Base-by-base conservation (phyloP, 805 yeast species). In the Blastobotrys terrestris region DNA sequence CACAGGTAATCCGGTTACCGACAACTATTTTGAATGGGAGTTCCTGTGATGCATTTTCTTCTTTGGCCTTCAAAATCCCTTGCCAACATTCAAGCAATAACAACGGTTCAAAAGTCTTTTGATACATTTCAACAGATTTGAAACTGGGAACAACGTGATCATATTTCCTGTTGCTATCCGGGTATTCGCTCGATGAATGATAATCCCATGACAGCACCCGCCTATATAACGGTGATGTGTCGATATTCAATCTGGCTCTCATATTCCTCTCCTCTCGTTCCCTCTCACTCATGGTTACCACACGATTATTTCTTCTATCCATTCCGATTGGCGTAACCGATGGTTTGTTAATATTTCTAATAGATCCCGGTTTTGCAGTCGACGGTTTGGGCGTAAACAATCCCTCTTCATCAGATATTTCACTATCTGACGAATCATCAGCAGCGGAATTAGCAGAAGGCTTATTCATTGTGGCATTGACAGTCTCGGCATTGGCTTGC, bases 71-170 rank as follows among this genome's bases (percentile, higher is more conserved):
- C 58, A 82, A 84, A 22, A 94, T 78, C 0, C 88, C 85, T 63
- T 91, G 96, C 97, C 98, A 95, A 57, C 96, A 87, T 69, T 94
- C 99, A 42, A 92, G 69, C 64, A 91, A 70, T 44, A 94, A 71
- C 44, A 94, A 73, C 0, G 99, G 99, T 58, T 84, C 87, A 67
- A 88, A 85, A 1, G 79, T 75, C 39, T 73, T 72, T 47, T 78
- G 78, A 63, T 95, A 94, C 2, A 85, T 89, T n/a, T 70, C 72
- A 3, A 82, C 81, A 49, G 78, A 71, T 0, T 61, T 53, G 63
- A 87, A 94, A 1, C 68, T 61, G 58, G 81, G 81, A 26, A 78
- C 77, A 3, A 87, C 84, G 0, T 72, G 66, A 1, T 63, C 61
- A 60, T 78, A 79, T 1, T 67, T 62, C 2, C 68, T 67, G 1